Conservation (phyloP, 169 alveolate genomes). For the Eimeria zaria region DNA sequence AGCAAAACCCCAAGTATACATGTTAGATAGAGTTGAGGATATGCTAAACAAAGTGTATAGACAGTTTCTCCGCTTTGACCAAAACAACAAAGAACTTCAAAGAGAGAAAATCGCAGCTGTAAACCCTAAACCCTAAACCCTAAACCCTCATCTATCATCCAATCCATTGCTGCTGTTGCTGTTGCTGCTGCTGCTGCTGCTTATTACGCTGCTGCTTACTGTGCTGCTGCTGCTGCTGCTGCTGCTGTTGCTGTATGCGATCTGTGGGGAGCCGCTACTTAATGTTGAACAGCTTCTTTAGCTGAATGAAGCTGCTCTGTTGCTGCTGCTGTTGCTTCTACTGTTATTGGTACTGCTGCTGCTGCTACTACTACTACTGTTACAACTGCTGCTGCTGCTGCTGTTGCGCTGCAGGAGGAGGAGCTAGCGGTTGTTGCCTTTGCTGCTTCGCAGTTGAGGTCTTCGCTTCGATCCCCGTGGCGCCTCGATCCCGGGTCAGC, state of each 20-base stretch:
- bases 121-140: constrained; percentile 17
- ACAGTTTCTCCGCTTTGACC: constrained; percentile 94
- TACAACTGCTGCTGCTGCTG: constrained; percentile 6
- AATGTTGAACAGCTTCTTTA: neutral
- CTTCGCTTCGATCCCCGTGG: constrained; percentile 59
- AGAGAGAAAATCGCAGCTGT: constrained; percentile 92
- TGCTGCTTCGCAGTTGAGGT: constrained; percentile 61
- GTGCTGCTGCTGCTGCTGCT: neutral
- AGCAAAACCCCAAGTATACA: constrained; percentile 68
- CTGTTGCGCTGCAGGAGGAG: constrained; percentile 57
- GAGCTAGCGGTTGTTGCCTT: constrained; percentile 49
- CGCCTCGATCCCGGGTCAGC: constrained; percentile 38
- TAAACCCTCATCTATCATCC: constrained; percentile 22
- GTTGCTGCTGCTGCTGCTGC: constrained; percentile 8
- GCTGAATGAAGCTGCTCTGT: neutral
- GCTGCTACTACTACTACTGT: neutral
- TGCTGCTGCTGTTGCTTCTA: neutral
- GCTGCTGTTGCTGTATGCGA: constrained; percentile 9
- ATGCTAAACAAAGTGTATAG: constrained; percentile 91
- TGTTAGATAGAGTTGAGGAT: constrained; percentile 88
- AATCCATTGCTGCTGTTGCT: neutral
- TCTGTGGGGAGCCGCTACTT: too few relatives aligned
- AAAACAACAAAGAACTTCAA: constrained; percentile 91
- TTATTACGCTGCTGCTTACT: too few relatives aligned
- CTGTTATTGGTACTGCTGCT: neutral